Conservation (phyloP, 345 rosid species). For the Arabidopsis suecica region DNA sequence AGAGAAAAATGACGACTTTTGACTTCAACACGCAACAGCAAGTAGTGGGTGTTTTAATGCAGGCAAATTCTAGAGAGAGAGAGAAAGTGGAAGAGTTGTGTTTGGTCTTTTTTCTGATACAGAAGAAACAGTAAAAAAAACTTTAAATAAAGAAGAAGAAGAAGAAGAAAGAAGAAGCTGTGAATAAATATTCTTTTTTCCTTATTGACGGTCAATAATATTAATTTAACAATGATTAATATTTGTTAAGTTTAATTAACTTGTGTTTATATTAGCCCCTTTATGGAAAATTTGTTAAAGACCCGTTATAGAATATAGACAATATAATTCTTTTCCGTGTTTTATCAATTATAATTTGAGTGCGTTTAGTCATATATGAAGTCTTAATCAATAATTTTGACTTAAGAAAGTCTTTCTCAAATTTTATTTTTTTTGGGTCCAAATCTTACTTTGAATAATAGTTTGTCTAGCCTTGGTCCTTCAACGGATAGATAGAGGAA, state of each 20-base stretch:
- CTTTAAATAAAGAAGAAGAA: background rate
- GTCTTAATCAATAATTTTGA: constrained; percentile 37
- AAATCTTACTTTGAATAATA: constrained; percentile 25
- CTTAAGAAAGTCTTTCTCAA: constrained; percentile 30
- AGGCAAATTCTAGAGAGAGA: constrained; percentile 32
- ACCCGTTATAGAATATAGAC: background rate
- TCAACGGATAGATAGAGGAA: constrained; percentile 3
- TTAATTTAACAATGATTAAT: background rate
- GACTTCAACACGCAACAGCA: constrained; percentile 55
- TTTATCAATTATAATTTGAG: constrained; percentile 5
- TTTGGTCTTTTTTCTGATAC: constrained; percentile 23
- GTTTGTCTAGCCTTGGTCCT: background rate
- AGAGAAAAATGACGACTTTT: constrained; percentile 41
- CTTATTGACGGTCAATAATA: constrained; percentile 12
- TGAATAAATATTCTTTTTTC: constrained; percentile 8
- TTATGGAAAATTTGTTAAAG: constrained; percentile 5
- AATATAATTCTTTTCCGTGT: background rate
- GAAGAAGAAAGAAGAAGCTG: constrained; percentile 24
- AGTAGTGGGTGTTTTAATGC: constrained; percentile 41
- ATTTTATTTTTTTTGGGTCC: background rate
- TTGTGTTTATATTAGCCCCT: background rate
- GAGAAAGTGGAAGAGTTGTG: constrained; percentile 28
- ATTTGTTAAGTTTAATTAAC: background rate
- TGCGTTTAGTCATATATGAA: constrained; percentile 1
- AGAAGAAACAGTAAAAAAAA: constrained; percentile 7